Conservation (phyloP, 163 green algal species). For the Coccomyxa subellipsoidea region DNA sequence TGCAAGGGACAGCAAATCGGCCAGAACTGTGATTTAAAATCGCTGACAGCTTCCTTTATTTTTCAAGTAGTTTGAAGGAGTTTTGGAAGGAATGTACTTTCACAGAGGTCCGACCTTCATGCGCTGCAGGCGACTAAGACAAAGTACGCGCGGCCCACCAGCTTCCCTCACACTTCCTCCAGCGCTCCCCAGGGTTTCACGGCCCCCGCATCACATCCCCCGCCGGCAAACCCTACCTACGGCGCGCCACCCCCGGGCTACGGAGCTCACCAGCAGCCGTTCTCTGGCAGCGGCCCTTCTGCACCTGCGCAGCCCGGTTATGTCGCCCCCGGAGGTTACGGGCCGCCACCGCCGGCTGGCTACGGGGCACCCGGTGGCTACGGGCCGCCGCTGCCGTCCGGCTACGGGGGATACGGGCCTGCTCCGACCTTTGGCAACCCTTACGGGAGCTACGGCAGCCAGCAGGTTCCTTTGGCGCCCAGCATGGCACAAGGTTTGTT, state of each 20-base stretch:
- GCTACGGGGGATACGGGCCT: background rate
- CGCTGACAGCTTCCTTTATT: no score
- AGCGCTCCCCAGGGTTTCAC: no score
- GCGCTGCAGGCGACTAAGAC: conserved; percentile 8
- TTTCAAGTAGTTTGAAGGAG: no score
- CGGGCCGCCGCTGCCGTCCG: no score
- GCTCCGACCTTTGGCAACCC: background rate
- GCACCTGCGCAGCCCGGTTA: background rate
- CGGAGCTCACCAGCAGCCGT: background rate
- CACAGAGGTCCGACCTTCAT: no score
- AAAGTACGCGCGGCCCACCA: conserved; percentile 17
- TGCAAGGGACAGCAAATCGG: no score
- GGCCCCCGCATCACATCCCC: background rate
- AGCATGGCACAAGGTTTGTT: no score
- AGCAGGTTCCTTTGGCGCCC: no score
- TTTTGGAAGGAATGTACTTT: no score
- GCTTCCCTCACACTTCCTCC: background rate
- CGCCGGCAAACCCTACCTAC: background rate
- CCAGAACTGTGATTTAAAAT: no score
- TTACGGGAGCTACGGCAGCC: background rate
- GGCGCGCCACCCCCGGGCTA: background rate
- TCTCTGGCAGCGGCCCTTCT: background rate
- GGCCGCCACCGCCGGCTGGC: no score
- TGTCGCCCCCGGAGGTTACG: background rate
- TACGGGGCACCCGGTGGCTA: background rate